Evolutionary conservation across 495 filamentous ascomycete species (phyloP).

Genomic region (Tuber calosporum): DNA sequence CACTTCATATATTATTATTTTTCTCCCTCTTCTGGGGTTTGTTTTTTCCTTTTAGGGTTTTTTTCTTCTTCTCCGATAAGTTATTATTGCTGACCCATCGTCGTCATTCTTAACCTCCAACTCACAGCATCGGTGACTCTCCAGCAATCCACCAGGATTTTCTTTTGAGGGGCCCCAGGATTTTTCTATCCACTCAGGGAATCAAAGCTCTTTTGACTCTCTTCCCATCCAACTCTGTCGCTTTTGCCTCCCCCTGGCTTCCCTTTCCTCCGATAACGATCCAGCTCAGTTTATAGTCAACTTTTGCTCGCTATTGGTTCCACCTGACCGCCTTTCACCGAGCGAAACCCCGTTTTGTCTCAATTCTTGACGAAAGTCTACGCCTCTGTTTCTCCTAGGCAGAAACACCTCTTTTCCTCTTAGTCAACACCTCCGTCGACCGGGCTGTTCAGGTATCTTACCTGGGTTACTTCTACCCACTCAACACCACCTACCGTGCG

Average conservation of each 20-base stretch:
- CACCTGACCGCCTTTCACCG: constrained; percentile 28
- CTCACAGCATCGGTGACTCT: constrained; percentile 24
- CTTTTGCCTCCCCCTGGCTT: not conserved
- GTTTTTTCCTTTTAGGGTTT: constrained; percentile 33
- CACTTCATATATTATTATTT: not conserved
- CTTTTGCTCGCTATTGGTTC: constrained; percentile 29
- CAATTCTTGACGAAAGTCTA: constrained; percentile 25
- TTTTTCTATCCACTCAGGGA: constrained; percentile 22
- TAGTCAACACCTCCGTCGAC: not conserved
- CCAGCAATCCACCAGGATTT: constrained; percentile 16
- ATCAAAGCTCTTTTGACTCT: constrained; percentile 7
- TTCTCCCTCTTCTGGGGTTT: constrained; percentile 23
- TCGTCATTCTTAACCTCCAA: constrained; percentile 30
- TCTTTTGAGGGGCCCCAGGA: constrained; percentile 6
- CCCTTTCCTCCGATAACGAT: constrained; percentile 18
- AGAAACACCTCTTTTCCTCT: constrained; percentile 19
- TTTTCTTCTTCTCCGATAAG: constrained; percentile 10
- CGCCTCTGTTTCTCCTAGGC: constrained; percentile 30
- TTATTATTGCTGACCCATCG: constrained; percentile 35
- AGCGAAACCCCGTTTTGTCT: constrained; percentile 27
- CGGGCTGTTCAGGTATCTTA: not conserved
- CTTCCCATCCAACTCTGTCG: not conserved
- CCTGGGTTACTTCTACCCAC: not conserved
- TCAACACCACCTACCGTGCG: not conserved
- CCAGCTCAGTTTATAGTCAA: constrained; percentile 14